Percentiles rank a stretch among this genome's conserved stretches.
These are phyloP conservation scores for Arthrobotrys entomopaga DNA, from an alignment of 2,329 filamentous ascomycete genomes.

Conservation along the genomic window DNA sequence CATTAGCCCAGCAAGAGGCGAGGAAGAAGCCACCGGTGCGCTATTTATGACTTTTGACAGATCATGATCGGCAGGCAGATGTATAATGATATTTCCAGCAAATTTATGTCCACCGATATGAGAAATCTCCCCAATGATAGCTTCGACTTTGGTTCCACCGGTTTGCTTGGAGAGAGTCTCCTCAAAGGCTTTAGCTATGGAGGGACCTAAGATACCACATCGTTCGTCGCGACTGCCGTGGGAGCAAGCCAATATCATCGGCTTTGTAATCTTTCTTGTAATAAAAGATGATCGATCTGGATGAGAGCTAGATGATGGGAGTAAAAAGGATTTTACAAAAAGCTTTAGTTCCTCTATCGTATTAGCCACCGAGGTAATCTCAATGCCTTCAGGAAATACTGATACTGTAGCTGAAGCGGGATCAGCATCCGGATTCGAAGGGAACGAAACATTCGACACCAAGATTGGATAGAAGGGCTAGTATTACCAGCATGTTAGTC, in stretches of 20 bases:
- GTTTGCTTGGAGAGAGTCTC: slow-evolving; percentile 6
- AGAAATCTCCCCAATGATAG: slow-evolving; percentile 75
- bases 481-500: not conserved
- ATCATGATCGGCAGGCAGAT: slow-evolving; percentile 68
- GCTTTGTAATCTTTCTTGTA: slow-evolving; percentile 44
- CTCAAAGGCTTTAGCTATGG: slow-evolving; percentile 72
- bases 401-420: slow-evolving; percentile 34
- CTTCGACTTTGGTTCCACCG: slow-evolving; percentile 61
- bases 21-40: slow-evolving; percentile 8
- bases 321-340: slow-evolving; percentile 37
- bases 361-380: slow-evolving; percentile 38
- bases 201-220: slow-evolving; percentile 82
- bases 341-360: slow-evolving; percentile 19
- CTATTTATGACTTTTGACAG: slow-evolving; percentile 33
- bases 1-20: slow-evolving; percentile 64
- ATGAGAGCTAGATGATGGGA: slow-evolving; percentile 28
- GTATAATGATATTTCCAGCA: slow-evolving; percentile 84
- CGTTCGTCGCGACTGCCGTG: slow-evolving; percentile 83
- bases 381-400: slow-evolving; percentile 55
- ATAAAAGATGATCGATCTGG: not conserved
- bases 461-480: slow-evolving; percentile 56
- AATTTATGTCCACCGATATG: slow-evolving; percentile 88
- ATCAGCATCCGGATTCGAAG: not conserved
- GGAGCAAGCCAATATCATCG: slow-evolving; percentile 83
- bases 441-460: slow-evolving; percentile 56